Evolutionary conservation across 805 yeast species (phyloP), one percentile per base, ranked within the genome.

Genomic region (Kazachstania kunashirensis): DNA sequence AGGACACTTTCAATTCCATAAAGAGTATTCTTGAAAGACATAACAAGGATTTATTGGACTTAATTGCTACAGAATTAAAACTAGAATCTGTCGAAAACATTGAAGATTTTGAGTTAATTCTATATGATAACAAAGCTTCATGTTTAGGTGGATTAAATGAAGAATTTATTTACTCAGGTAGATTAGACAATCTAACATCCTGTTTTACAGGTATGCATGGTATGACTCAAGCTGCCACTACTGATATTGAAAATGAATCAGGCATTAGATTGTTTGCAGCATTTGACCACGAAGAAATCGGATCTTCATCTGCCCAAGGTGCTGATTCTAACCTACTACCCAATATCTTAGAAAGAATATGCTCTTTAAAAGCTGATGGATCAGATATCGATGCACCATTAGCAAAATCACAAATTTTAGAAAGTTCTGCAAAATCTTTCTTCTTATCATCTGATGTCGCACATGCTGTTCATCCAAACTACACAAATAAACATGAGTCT

Each of bases 261-360:
- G 80, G 84, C 30, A 76, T 85, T 29, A 77, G 81, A 52, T 57
- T 88, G 53, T 69, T 86, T 37, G 78, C 95, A 0, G 66, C 88
- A 41, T 89, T 92, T 58, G 98, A 89, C 57, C 97, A 92, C 59
- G 98, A 89, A 61, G 98, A 89, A 59, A 71, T 89, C 47, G 98
- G 98, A 0, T 86, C 96, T 2, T 68, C 77, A 7, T 81, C 95
- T 13, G 95, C 95, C 11, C 96, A 89, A 61, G 98, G 98, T 45
- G 98, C 98, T 1, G 88, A 84, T 52, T 85, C 96, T 2, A 82
- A 88, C 41, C 84, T 92, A 55, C 65, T 89, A 37, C 92, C 92
- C 16, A 82, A 85, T 48, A 69, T 84, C 24, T 57, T 88, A 36
- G 73, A 71, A 42, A 73, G 96, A 53, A 59, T 88, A 31, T 71